Percentiles rank a stretch among this genome's conserved stretches.
Evolutionary conservation across 768 basidiomycete species (phyloP).

Genomic region (Termitomyces sp.): DNA sequence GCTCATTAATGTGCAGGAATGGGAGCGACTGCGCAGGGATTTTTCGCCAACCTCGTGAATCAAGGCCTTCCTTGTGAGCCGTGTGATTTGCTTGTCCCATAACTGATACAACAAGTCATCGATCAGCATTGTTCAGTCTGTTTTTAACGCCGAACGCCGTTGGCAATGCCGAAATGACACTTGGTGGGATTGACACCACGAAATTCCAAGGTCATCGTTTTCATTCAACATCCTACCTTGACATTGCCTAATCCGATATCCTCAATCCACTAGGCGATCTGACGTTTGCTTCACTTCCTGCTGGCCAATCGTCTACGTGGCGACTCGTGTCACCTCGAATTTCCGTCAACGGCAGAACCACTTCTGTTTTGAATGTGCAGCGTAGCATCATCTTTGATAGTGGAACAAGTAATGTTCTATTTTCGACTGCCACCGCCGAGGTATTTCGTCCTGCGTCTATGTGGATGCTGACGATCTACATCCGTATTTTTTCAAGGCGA

Average conservation of each 20-base stretch:
- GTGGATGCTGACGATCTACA: slow-evolving; percentile 6
- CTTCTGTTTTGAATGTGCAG: slow-evolving; percentile 31
- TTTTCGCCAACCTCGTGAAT: slow-evolving; percentile 42
- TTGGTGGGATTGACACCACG: slow-evolving; percentile 49
- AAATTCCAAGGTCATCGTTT: slow-evolving; percentile 42
- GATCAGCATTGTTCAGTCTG: slow-evolving; percentile 46
- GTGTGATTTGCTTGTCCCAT: neutral
- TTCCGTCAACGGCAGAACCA: slow-evolving; percentile 52
- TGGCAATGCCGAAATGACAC: slow-evolving; percentile 49
- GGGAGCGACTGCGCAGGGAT: slow-evolving; percentile 45
- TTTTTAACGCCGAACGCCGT: slow-evolving; percentile 43
- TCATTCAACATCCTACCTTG: neutral
- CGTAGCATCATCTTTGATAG: slow-evolving; percentile 54
- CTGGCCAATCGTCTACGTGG: slow-evolving; percentile 38
- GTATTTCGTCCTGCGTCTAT: slow-evolving; percentile 21
- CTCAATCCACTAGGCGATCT: slow-evolving; percentile 30
- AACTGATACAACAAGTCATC: slow-evolving; percentile 12
- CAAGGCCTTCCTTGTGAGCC: slow-evolving; percentile 48
- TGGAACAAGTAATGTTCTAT: slow-evolving; percentile 54
- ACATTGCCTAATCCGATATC: neutral
- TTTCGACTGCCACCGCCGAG: slow-evolving; percentile 45
- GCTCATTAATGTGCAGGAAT: slow-evolving; percentile 32
- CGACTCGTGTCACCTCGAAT: slow-evolving; percentile 40
- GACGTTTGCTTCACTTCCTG: slow-evolving; percentile 38
- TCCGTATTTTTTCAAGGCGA: slow-evolving; percentile 32